A percentile compares a stretch with the other conserved stretches of the same genome.
phyloP scores from a whole-genome alignment of 2,329 filamentous ascomycete species.

The Colletotrichum limetticola region DNA sequence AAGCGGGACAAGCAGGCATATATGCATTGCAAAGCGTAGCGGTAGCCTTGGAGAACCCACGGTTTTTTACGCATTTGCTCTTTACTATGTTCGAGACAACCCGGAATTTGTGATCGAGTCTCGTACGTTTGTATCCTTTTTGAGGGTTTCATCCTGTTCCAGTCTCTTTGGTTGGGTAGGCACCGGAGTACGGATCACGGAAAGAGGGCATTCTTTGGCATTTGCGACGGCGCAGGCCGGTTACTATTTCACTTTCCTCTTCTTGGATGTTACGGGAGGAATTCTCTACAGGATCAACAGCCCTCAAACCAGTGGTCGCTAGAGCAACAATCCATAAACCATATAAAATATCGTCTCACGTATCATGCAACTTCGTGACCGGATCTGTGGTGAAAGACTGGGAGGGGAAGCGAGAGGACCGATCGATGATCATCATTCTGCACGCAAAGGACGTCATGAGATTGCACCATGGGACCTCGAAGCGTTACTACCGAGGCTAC shows the following conservation, averaged over 20 bases:
- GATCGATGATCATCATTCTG: neutral
- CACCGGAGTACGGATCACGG: constrained; percentile 26
- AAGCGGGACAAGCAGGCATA: neutral
- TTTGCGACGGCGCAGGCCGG: constrained; percentile 33
- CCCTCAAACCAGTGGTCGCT: constrained; percentile 15
- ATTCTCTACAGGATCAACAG: neutral
- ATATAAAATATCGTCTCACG: neutral
- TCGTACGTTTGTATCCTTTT: constrained; percentile 5
- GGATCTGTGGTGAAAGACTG: no score
- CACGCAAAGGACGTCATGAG: neutral
- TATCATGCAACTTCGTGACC: neutral
- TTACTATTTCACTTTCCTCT: neutral
- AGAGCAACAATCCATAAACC: constrained; percentile 3
- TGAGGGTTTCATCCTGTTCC: neutral
- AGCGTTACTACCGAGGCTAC: neutral
- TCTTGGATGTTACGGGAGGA: neutral
- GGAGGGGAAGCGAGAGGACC: neutral
- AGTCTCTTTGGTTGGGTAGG: constrained; percentile 15
- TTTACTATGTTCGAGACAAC: constrained; percentile 3
- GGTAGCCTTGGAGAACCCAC: constrained; percentile 3
- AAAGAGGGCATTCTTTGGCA: constrained; percentile 26
- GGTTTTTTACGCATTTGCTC: neutral
- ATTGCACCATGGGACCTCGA: neutral
- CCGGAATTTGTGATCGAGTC: neutral
- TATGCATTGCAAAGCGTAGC: constrained; percentile 22